These are phyloP conservation scores for Prunus kanzakura DNA, from an alignment of 306 rosid genomes.

Conservation along the genomic window DNA sequence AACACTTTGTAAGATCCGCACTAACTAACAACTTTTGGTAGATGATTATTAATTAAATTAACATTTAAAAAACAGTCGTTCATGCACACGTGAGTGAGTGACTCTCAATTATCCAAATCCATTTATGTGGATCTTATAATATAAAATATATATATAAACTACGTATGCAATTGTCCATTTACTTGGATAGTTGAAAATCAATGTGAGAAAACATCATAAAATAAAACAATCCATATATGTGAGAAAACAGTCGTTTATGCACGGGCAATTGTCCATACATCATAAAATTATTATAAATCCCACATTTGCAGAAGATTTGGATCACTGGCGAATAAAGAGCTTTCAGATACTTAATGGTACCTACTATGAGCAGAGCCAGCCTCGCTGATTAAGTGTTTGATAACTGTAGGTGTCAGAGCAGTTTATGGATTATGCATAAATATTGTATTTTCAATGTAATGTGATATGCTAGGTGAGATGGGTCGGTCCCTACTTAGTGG, in stretches of 20 bases:
- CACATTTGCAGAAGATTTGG: neutral
- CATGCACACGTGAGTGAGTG: accelerated
- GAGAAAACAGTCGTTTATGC: no score
- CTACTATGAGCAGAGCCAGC: neutral
- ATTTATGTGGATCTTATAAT: no score
- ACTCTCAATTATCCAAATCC: no score
- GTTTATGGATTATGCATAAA: neutral
- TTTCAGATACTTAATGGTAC: neutral
- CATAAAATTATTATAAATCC: no score
- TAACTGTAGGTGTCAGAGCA: neutral
- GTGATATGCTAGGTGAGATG: neutral
- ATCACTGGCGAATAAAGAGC: neutral
- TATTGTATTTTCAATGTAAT: neutral
- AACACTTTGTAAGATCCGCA: neutral
- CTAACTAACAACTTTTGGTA: neutral
- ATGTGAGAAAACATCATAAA: no score
- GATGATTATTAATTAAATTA: neutral
- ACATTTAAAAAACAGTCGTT: no score
- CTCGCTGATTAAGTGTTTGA: neutral
- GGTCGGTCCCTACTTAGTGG: neutral
- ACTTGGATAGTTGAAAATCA: no score
- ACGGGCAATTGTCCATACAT: no score
- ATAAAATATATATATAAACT: no score
- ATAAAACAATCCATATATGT: no score
- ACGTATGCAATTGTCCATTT: no score